Evolutionary conservation across 2,329 filamentous ascomycete genomes (phyloP), one percentile per base, ranked within the genome.

Genomic region (Neonectria magnoliae): DNA sequence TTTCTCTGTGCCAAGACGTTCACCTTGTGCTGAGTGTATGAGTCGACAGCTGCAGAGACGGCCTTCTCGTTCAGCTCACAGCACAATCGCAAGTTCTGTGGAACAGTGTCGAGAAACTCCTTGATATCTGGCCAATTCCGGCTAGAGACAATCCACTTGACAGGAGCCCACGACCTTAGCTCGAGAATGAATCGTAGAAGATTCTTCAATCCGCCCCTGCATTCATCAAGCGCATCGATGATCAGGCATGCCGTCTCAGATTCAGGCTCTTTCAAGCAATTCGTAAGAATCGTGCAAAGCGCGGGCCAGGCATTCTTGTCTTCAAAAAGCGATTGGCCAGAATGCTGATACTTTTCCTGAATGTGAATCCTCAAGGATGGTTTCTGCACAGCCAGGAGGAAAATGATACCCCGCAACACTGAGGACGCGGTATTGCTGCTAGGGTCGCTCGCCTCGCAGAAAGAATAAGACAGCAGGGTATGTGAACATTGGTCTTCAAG

Each of bases 11-110:
- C 62, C 16, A 83, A 64, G 2, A 71, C 4, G 2, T 29, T 10
- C 0, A 82, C 74, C 58, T 80, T 80, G 45, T 70, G 42, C 0
- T 74, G 6, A 53, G 84, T 83, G 36, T 80, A 85, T 2, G 18
- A 51, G 1, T 64, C 25, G 2, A 84, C 79, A 41, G 81, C 81
- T 2, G 33, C 31, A 6, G 77, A 75, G 14, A 83, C 70, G 2
- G 68, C 73, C 3, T 75, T 58, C 11, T 64, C 62, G 48, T 83
- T 82, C 0, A 82, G 66, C 64, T 84, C 78, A 4, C 83, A 75
- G 33, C 66, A 68, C 0, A 84, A 69, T 18, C 54, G 75, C 1
- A 67, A 25, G 27, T 75, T 75, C 6, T 76, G 42, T 2, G 51
- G 42, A 1, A 54, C 60, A 3, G 5, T 42, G 3, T 33, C 62